These are phyloP conservation scores for Hymenoscyphus occultus DNA, from an alignment of 2,329 filamentous ascomycete species.

Conservation along the genomic window DNA sequence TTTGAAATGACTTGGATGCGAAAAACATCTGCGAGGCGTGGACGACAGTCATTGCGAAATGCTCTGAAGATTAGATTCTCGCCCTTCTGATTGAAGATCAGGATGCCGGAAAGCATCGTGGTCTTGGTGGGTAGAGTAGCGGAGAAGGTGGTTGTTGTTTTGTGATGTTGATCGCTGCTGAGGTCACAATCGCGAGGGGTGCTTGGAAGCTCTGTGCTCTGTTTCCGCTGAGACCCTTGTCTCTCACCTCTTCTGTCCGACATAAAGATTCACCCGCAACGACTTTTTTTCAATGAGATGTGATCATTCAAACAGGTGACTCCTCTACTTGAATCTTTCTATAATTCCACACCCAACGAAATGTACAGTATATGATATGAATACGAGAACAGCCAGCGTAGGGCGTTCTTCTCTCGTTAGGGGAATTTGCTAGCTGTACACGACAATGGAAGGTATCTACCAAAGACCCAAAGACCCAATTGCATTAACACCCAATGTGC, in stretches of 20 bases:
- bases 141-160: constrained; percentile 3
- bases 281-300: not conserved
- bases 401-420: constrained; percentile 13
- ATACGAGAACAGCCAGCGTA: constrained; percentile 7
- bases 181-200: not conserved
- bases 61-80: constrained; percentile 99
- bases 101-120: constrained; percentile 91
- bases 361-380: not conserved
- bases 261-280: not conserved
- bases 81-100: constrained; percentile 99
- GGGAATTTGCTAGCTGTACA: constrained; percentile 37
- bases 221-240: constrained; percentile 3
- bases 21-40: constrained; percentile 96
- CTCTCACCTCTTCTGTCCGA: not conserved
- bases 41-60: constrained; percentile 97
- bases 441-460: constrained; percentile 32
- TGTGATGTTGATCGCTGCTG: not conserved
- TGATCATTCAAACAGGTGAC: not conserved
- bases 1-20: constrained; percentile 99
- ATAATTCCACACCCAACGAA: not conserved
- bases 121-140: constrained; percentile 13
- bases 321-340: not conserved
- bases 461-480: constrained; percentile 31
- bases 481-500: constrained; percentile 33
- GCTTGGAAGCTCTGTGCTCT: constrained; percentile 10